These are phyloP conservation scores for Annulohypoxylon bovei DNA, from an alignment of 495 filamentous ascomycete genomes.

Conservation along the genomic window DNA sequence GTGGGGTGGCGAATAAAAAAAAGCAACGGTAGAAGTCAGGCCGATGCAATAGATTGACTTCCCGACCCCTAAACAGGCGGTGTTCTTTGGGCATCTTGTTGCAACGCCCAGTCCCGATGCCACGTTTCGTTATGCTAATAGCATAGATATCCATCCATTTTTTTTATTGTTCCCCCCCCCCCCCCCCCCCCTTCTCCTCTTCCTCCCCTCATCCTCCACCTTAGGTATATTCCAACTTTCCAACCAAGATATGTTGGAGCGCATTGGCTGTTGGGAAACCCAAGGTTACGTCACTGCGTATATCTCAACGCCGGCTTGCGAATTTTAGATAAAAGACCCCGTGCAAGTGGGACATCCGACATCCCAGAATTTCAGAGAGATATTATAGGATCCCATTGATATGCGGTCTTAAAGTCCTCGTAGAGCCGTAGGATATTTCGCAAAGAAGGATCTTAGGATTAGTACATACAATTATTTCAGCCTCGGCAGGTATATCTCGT, in stretches of 20 bases:
- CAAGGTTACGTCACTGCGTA: background rate
- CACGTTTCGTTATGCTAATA: background rate
- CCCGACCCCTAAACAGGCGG: background rate
- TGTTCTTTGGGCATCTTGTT: constrained; percentile 4
- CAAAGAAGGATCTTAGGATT: background rate
- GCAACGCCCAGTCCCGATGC: background rate
- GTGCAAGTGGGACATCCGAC: background rate
- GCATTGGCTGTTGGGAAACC: background rate
- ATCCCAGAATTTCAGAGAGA: background rate
- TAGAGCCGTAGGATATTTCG: background rate
- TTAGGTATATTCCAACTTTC: background rate
- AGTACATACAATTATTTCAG: background rate
- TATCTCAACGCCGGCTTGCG: background rate
- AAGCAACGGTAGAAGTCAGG: background rate
- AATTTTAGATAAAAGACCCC: background rate
- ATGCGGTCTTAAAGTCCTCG: background rate
- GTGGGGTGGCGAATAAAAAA: background rate
- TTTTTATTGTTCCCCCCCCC: background rate
- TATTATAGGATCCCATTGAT: background rate
- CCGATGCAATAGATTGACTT: background rate
- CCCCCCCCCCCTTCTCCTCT: background rate
- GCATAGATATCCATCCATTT: background rate
- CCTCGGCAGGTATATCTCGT: background rate
- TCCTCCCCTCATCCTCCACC: background rate
- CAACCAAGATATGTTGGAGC: background rate